Base-by-base conservation (phyloP, 1,284 basidiomycete species). In the Mycocalia duriaeana region DNA sequence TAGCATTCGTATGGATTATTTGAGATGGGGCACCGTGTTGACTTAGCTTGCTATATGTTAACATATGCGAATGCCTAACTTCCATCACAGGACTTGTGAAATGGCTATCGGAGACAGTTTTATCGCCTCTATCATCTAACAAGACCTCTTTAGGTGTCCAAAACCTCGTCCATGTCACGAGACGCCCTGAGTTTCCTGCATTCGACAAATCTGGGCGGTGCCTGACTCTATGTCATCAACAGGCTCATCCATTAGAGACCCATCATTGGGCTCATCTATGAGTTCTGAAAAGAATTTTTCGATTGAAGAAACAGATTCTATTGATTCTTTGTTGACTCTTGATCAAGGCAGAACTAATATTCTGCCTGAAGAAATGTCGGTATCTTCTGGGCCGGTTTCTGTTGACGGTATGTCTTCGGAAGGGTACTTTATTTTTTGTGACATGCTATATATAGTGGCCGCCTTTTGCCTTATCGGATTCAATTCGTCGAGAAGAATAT, bases 361-460 rank as follows among this genome's bases (percentile, higher is more conserved):
- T 16, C 57, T 77, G 13, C 59, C 69, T 41, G 72, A 75, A 25
- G 72, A 73, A 50, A 68, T 77, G 19, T 52, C 58, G 8, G 49
- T 56, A 11, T 62, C 73, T 31, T 20, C 50, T 3, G 74, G 73
- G 5, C 63, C 72, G 19, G 67, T 78, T 7, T 76, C 74, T 19
- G 73, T 77, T 7, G 72, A 76, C 61, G 74, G 75, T 76, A 49
- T 52, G 69, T 16, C n/a, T n/a, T n/a, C n/a, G n/a, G n/a, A n/a
- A n/a, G n/a, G n/a, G n/a, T n/a, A n/a, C n/a, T n/a, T n/a, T n/a
- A n/a, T n/a, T n/a, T n/a, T n/a, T n/a, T n/a, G n/a, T n/a, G n/a
- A n/a, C n/a, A n/a, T n/a, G n/a, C n/a, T n/a, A n/a, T n/a, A n/a
- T n/a, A n/a, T n/a, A n/a, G n/a, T n/a, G n/a, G n/a, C n/a, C n/a